Percentiles rank a stretch among this genome's conserved stretches.
Conservation (phyloP, 352 stramenopile species). For the Saprolegnia diclina region DNA sequence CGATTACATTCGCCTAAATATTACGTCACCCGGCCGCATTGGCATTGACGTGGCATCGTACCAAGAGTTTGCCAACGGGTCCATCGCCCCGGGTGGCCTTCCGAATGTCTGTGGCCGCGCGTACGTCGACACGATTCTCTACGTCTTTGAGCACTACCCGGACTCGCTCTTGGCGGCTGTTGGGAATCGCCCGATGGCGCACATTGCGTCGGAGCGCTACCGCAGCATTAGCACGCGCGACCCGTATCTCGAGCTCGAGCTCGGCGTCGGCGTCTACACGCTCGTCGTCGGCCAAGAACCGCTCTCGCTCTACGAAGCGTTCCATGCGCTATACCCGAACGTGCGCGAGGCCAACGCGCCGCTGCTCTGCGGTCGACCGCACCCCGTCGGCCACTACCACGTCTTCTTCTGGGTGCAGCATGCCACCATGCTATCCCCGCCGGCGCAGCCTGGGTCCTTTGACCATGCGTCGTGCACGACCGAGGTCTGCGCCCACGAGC, state of each 20-base stretch:
- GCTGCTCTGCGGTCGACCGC: conserved; percentile 6
- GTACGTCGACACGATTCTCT: conserved; percentile 17
- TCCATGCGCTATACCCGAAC: conserved; percentile 25
- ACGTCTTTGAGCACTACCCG: conserved; percentile 9
- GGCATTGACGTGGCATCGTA: conserved; percentile 18
- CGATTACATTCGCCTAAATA: background rate
- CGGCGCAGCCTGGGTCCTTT: background rate
- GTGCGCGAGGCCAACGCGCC: background rate
- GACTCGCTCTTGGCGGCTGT: background rate
- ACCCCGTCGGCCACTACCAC: conserved; percentile 14
- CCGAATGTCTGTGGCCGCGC: conserved; percentile 1
- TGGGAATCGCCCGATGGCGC: background rate
- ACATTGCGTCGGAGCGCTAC: background rate
- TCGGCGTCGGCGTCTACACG: conserved; percentile 46
- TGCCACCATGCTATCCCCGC: background rate
- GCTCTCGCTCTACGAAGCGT: conserved; percentile 48
- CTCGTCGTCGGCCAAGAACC: conserved; percentile 64
- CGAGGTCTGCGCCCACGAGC: conserved; percentile 4
- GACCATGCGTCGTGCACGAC: conserved; percentile 3
- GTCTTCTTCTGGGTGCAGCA: conserved; percentile 14
- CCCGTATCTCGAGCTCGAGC: conserved; percentile 55
- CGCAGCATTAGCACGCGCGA: conserved; percentile 56
- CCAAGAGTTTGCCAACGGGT: conserved; percentile 4
- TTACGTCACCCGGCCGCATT: background rate
- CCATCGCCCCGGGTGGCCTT: background rate